Evolutionary conservation across 192 early-diverging fungal species (phyloP), one percentile per base, ranked within the genome.

Genomic region (Chytriomyces sp.): DNA sequence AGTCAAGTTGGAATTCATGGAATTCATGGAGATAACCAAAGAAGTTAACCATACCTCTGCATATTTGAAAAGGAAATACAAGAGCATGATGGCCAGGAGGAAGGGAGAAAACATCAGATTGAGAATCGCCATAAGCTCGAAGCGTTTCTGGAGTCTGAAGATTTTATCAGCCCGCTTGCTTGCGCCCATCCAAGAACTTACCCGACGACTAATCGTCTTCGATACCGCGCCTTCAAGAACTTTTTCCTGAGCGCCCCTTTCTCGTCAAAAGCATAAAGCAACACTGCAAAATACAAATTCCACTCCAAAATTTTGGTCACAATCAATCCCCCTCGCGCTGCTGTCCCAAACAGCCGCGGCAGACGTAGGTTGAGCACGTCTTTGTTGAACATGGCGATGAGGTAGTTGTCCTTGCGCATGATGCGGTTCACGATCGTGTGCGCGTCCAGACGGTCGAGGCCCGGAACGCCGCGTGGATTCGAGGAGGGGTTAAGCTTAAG

Each of bases 351-450:
- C 17, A 82, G 68, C 17, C 91, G 37, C 0, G 94, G 93, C 3
- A 95, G 80, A 3, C 85, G 81, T 14, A 96, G 80, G 73, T 97
- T 85, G 12, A 98, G 79, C 33, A 96, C 58, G 32, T 96, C 94
- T 74, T 93, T 94, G 83, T 96, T 94, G 78, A 98, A 94, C 59
- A 98, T 75, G 25, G 94, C 95, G 64, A 98, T 91, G 83, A 95
- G 81, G 78, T 97, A 99, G 82, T 99, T 99, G 40, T 99, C 98
- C 49, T 91, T 91, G 19, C 98, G 89, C 92, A 98, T 90, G 70
- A 99, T 98, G 19, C 96, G 91, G 79, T 93, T 96, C 39, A 94
- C 88, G 56, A 99, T 92, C 52, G 81, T 86, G 65, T 85, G 82
- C 3, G 86, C 84, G 54, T 89, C 82, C 31, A 89, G 67, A 3